Evolutionary conservation across 2,329 filamentous ascomycete genomes (phyloP), one percentile per base, ranked within the genome.

Genomic region (Nigrospora sphaerica): DNA sequence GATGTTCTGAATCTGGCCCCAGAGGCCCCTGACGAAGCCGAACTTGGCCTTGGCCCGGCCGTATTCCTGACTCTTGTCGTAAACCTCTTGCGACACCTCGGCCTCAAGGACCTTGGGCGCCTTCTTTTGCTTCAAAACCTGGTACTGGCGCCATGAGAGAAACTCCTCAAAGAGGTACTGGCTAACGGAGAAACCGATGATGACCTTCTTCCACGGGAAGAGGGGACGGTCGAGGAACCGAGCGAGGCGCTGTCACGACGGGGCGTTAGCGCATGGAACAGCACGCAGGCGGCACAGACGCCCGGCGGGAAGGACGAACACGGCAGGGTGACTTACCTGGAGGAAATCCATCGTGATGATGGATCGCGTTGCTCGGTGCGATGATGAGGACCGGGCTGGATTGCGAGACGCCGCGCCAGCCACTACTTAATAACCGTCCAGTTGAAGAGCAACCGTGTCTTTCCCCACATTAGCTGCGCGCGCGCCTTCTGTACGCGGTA

Each of bases 171-270:
- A 84, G 46, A 89, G 71, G 66, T 88, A 97, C 65, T 98, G 89
- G 51, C 86, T 89, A 58, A 97, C 66, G 31, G 90, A 95, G 73
- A 98, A 98, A 60, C 90, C 88, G 57, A 97, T 80, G 60, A 98
- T 91, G 59, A 98, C 82, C 65, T 83, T 86, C 81, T 96, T 98
- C 93, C 93, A 98, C 46, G 93, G 92, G 73, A 97, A 95, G 62
- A 88, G 75, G 48, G 92, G 91, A 62, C 88, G 83, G 74, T 98
- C 93, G 60, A 97, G 85, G 68, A 86, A 83, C 67, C 81, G 81
- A 63, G 89, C 88, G 57, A 97, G 83, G 73, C 79, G 78, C 80
- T 85, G 62, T 49, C 46, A 19, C 42, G 41, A 16, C 23, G 3
- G n/a, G 42, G 16, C 13, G 42, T 44, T 23, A 44, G 42, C 14